Percentiles rank a stretch among this genome's conserved stretches.
Conservation (phyloP, 2,329 filamentous ascomycete genomes). For the Cladosporium sphaerospermum region DNA sequence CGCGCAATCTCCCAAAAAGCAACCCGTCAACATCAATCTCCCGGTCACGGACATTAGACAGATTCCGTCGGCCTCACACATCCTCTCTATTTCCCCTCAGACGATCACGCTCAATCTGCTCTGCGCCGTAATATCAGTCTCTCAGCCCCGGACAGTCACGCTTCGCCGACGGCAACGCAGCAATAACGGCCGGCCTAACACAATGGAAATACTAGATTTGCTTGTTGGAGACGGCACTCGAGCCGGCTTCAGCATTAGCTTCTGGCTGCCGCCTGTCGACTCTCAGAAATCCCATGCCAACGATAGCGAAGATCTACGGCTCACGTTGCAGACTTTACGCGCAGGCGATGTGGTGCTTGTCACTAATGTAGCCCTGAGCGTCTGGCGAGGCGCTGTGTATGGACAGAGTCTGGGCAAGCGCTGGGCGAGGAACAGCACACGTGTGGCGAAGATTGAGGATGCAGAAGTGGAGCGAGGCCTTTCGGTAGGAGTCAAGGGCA, state of each 20-base stretch:
- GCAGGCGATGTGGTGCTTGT: constrained; percentile 73
- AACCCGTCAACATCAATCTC: not conserved
- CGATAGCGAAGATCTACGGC: constrained; percentile 33
- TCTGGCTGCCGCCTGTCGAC: constrained; percentile 61
- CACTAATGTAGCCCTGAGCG: constrained; percentile 69
- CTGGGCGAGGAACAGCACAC: constrained; percentile 60
- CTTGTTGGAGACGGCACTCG: constrained; percentile 80
- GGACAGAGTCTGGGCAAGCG: constrained; percentile 72
- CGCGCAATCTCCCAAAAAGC: not conserved
- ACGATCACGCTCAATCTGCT: constrained; percentile 78
- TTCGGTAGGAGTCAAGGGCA: constrained; percentile 54
- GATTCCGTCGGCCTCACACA: constrained; percentile 61
- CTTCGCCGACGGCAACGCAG: constrained; percentile 52
- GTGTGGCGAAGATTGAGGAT: constrained; percentile 9
- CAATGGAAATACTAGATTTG: constrained; percentile 65
- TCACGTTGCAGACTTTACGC: constrained; percentile 46
- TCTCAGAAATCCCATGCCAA: constrained; percentile 19
- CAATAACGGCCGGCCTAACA: constrained; percentile 22
- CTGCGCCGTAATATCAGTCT: constrained; percentile 69
- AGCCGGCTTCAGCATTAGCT: constrained; percentile 72
- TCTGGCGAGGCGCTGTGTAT: constrained; percentile 71
- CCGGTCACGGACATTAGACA: constrained; percentile 59
- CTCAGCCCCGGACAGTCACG: constrained; percentile 59
- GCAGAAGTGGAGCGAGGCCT: constrained; percentile 39
- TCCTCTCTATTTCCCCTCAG: constrained; percentile 65